phyloP scores from a whole-genome alignment of 106 monocot species.

The Dioscorea zingiberensis region DNA sequence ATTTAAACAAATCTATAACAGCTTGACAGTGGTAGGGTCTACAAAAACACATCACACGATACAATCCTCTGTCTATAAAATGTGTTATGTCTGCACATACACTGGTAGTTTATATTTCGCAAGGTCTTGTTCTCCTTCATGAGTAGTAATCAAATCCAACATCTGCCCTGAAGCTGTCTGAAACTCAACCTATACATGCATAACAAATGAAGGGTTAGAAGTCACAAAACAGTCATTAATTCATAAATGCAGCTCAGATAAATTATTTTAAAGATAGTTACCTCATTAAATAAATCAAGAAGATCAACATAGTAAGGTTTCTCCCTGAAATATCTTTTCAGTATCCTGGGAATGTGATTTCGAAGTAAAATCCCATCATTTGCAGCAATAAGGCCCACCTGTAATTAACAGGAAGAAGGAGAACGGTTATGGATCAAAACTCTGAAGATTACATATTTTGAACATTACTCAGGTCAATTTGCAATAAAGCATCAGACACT shows the following conservation, averaged over 20 bases:
- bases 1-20: too few relatives aligned
- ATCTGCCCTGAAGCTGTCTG: conserved; percentile 96
- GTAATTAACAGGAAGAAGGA: conserved; percentile 1
- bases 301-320: conserved; percentile 88
- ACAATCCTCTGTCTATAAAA: too few relatives aligned
- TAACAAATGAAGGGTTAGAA: not conserved
- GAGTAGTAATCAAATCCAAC: conserved; percentile 92
- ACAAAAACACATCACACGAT: too few relatives aligned
- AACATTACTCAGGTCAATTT: too few relatives aligned
- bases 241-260: not conserved
- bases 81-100: conserved; percentile 36
- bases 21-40: too few relatives aligned
- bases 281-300: conserved; percentile 97
- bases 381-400: conserved; percentile 95
- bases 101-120: conserved; percentile 78
- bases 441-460: too few relatives aligned
- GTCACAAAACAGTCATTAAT: not conserved
- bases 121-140: conserved; percentile 90
- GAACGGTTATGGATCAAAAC: not conserved
- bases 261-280: conserved; percentile 12
- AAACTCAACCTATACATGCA: conserved; percentile 65
- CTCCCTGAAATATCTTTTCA: conserved; percentile 67
- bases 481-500: too few relatives aligned
- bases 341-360: conserved; percentile 81
- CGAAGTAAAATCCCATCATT: conserved; percentile 96